These are phyloP conservation scores for Phytophthora capsici DNA, from an alignment of 352 stramenopile species.

Conservation along the genomic window DNA sequence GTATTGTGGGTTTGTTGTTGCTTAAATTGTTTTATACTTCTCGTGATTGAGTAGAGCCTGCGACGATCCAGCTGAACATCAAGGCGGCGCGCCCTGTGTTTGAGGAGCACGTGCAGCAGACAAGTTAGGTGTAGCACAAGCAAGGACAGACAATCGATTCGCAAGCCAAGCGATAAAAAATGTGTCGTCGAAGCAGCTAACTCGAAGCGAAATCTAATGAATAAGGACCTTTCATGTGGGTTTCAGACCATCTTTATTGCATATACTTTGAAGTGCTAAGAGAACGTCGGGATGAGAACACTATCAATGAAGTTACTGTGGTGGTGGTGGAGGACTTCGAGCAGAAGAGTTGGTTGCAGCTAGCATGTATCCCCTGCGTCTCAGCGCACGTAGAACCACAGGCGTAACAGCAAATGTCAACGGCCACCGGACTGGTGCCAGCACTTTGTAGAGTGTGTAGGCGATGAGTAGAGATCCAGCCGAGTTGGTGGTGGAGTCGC, in stretches of 20 bases:
- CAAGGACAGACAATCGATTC: background rate
- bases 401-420: slow-evolving; percentile 84
- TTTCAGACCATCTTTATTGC: slow-evolving; percentile 25
- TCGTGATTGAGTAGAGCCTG: slow-evolving; percentile 67
- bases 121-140: slow-evolving; percentile 49
- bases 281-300: slow-evolving; percentile 8
- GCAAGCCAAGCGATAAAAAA: too few species aligned
- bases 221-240: slow-evolving; percentile 11
- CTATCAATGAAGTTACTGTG: slow-evolving; percentile 17
- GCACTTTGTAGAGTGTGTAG: slow-evolving; percentile 85
- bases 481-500: slow-evolving; percentile 59
- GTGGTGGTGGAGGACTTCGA: slow-evolving; percentile 17
- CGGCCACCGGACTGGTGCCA: slow-evolving; percentile 77
- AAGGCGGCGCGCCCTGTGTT: slow-evolving; percentile 96
- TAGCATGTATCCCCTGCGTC: slow-evolving; percentile 79
- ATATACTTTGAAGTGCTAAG: slow-evolving; percentile 10
- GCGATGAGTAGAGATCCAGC: slow-evolving; percentile 80
- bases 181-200: background rate
- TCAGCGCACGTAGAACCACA: slow-evolving; percentile 74
- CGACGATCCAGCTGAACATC: slow-evolving; percentile 97
- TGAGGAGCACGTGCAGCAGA: slow-evolving; percentile 96
- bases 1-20: slow-evolving; percentile 19
- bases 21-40: slow-evolving; percentile 5
- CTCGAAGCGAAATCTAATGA: too few species aligned
- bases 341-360: slow-evolving; percentile 34